A percentile compares a stretch with the other conserved stretches of the same genome.
These are phyloP conservation scores for Arachis monticola DNA, from an alignment of 331 rosid species.

Conservation along the genomic window DNA sequence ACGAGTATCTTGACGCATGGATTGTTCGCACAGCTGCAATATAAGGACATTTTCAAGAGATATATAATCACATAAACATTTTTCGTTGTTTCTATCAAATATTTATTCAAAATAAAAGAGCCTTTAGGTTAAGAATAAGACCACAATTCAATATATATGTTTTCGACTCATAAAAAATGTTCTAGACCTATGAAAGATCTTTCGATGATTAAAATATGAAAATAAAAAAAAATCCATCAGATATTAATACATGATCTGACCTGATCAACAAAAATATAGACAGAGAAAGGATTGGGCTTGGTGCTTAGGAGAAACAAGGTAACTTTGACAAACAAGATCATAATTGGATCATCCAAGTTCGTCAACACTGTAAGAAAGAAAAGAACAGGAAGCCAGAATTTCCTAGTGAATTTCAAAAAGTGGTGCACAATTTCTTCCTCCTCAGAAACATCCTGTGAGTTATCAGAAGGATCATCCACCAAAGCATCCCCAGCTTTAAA, in stretches of 20 bases:
- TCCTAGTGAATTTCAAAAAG: slow-evolving; percentile 57
- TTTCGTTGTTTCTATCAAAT: background rate
- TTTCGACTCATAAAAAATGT: background rate
- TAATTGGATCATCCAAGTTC: slow-evolving; percentile 55
- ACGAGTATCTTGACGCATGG: slow-evolving; percentile 45
- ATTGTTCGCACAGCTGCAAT: slow-evolving; percentile 63
- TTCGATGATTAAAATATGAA: background rate
- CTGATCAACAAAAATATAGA: slow-evolving; percentile 68
- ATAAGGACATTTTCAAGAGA: slow-evolving; percentile 35
- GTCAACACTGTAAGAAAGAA: slow-evolving; percentile 58
- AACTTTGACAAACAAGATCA: slow-evolving; percentile 45
- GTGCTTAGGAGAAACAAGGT: slow-evolving; percentile 68
- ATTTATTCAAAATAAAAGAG: slow-evolving; percentile 19
- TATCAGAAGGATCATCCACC: slow-evolving; percentile 41
- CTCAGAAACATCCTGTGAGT: slow-evolving; percentile 41
- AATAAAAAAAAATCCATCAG: background rate
- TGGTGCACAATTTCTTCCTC: slow-evolving; percentile 41
- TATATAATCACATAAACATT: slow-evolving; percentile 16
- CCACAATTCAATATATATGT: background rate
- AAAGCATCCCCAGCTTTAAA: slow-evolving; percentile 56
- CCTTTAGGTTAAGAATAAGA: slow-evolving; percentile 1
- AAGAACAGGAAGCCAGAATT: slow-evolving; percentile 67
- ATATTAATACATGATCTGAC: slow-evolving; percentile 43
- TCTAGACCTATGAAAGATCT: background rate
- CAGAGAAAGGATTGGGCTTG: slow-evolving; percentile 77